Evolutionary conservation across 768 basidiomycete genomes (phyloP).

Genomic region (Albatrellus ellisii): DNA sequence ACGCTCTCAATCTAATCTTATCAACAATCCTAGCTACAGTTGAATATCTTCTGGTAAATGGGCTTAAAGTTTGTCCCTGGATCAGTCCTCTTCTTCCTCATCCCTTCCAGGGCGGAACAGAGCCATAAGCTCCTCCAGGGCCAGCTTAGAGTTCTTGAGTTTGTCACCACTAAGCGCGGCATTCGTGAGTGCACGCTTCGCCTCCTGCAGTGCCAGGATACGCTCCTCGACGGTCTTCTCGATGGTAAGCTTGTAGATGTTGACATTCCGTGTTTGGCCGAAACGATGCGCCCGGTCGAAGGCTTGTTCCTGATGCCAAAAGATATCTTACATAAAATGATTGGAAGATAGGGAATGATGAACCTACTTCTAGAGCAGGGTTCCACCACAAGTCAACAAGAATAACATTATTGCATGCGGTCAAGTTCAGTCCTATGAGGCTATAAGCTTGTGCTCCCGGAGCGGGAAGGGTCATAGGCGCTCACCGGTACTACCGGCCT

Average conservation of each 20-base stretch:
- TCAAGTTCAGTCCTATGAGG: constrained; percentile 67
- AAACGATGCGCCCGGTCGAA: constrained; percentile 87
- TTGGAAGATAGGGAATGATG: constrained; percentile 13
- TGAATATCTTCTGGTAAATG: no score
- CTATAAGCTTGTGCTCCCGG: constrained; percentile 1
- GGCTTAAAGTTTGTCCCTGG: no score
- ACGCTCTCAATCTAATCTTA: no score
- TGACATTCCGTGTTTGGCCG: constrained; percentile 77
- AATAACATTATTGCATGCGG: constrained; percentile 89
- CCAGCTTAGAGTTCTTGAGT: constrained; percentile 72
- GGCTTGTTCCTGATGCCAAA: constrained; percentile 59
- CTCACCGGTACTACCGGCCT: constrained; percentile 84
- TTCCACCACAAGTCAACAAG: constrained; percentile 95
- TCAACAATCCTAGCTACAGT: no score
- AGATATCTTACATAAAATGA: neutral
- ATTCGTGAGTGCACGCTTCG: constrained; percentile 72
- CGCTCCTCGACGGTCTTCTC: constrained; percentile 81
- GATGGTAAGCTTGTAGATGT: constrained; percentile 84
- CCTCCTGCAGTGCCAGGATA: constrained; percentile 83
- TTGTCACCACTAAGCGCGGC: constrained; percentile 85
- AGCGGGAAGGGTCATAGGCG: neutral
- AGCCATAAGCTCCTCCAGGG: constrained; percentile 75
- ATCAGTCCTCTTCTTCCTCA: constrained; percentile 32
- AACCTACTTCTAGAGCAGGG: constrained; percentile 64
- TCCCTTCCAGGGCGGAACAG: constrained; percentile 51